Evolutionary conservation across 2,329 filamentous ascomycete species (phyloP).

Genomic region (Furcasterigmium furcatum): DNA sequence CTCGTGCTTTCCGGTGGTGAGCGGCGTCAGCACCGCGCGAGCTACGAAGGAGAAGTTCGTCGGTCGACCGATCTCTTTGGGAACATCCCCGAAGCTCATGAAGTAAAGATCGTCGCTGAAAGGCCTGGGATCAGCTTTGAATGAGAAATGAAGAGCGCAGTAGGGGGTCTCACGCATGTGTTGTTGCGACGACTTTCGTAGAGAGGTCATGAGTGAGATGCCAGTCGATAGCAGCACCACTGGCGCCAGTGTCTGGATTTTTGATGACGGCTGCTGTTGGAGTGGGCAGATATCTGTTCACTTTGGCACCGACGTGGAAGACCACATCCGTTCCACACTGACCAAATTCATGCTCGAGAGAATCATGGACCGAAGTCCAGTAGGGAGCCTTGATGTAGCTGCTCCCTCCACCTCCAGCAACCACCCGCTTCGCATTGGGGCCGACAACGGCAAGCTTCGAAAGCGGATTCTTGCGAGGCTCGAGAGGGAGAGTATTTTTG

Average conservation of each 20-base stretch:
- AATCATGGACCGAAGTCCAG: constrained; percentile 4
- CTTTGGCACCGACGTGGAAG: background rate
- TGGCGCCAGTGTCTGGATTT: background rate
- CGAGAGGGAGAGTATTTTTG: constrained; percentile 57
- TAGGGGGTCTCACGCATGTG: background rate
- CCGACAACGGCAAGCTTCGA: background rate
- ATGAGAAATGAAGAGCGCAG: no score
- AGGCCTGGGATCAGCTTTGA: background rate
- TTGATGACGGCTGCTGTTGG: background rate
- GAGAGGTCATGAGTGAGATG: background rate
- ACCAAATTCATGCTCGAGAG: background rate
- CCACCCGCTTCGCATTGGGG: background rate
- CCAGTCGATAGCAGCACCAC: constrained; percentile 1
- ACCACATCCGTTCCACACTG: background rate
- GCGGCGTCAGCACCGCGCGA: background rate
- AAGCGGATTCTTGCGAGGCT: constrained; percentile 45
- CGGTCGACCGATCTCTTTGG: background rate
- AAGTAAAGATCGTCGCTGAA: constrained; percentile 1
- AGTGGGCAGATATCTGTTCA: background rate
- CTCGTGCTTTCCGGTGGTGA: background rate
- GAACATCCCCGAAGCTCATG: background rate
- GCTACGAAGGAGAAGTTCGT: background rate
- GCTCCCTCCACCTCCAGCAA: background rate
- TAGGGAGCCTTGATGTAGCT: constrained; percentile 6
- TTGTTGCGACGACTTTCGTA: background rate